Base-by-base conservation (phyloP, 352 stramenopile genomes). In the Pythium guiyangense region DNA sequence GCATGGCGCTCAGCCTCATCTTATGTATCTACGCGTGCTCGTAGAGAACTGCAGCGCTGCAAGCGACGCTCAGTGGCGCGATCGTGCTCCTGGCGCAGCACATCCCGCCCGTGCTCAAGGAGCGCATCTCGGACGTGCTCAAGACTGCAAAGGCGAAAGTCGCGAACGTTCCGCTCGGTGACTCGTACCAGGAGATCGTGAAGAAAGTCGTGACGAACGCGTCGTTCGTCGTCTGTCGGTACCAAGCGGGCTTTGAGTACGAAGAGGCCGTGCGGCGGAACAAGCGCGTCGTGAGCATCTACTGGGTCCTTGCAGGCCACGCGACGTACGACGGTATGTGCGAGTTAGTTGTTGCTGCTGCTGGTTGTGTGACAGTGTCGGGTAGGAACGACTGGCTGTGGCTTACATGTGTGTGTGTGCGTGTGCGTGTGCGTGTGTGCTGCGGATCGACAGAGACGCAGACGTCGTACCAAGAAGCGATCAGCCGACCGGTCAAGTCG, bases 171-270 rank as follows among this genome's bases (percentile, higher is more conserved):
- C 73, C 83, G 10, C 68, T 90, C 26, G 72, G 77, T 3, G 71
- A 84, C 17, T 85, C 79, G 49, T 91, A 91, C 55, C 51, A 80
- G 25, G 80, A 94, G 14, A 88, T 91, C 57, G 79, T 92, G 49
- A 64, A 69, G 22, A 90, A 92, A 55, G 80, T 90, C 48, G 80
- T 94, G 10, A 65, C 74, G 31, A 90, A 90, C 59, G 83, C 83
- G 25, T 88, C 83, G 15, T 88, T 89, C 60, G 73, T 95, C 9
- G 78, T 95, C 6, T 95, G 86, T 53, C 81, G 70, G 14, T 92
- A 95, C 57, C 70, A 86, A 51, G 74, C 78, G 18, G 86, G 86
- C 22, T 77, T 84, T n/a, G 86, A 92, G 50, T 95, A 90, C 63
- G 73, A 90, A 37, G 75, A 92, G 47, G 86, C 86, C 3, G 35